Evolutionary conservation across 257 asterid species (phyloP), one percentile per base, ranked within the genome.

Genomic region (Ocimum tenuiflorum): DNA sequence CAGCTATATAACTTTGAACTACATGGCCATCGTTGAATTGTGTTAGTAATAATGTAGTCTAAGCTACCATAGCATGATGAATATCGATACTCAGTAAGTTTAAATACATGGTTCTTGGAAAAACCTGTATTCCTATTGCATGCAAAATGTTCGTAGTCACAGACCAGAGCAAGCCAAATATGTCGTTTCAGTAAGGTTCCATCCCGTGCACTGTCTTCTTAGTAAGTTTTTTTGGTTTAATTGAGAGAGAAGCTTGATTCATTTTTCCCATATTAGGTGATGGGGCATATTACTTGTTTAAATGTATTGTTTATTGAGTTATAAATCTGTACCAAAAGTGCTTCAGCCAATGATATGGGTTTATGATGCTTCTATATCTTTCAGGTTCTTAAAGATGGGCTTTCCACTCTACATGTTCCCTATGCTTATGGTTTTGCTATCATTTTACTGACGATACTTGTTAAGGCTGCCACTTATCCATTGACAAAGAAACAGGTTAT

Each of bases 351-450:
- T n/a, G n/a, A n/a, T n/a, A n/a, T n/a, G 8, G 64, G 43, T 36
- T 58, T 56, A 42, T 8, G 35, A 51, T 18, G 27, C 24, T 38
- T 68, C 10, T 53, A 42, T 6, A 10, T 27, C 52, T 72, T 78
- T 60, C 96, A 94, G 99, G 91, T 90, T 70, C 85, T 94, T 77
- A 90, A 94, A 81, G 95, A 79, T 68, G 99, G 97, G 9, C 91
- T 94, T 49, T 85, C 97, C 55, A 77, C 89, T 56, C 75, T 94
- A 66, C 99, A 94, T 27, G 82, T 86, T 49, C 97, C 99, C 12
- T 90, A 94, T 77, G 77, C 99, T 35, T 94, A 88, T 65, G 99
- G 99, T 56, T 94, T 94, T 62, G 99, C 99, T 49, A 94, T 94
- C 78, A 94, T 94, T 75, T 79, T 90, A 52, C 83, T 94, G 70